These are phyloP conservation scores for Arthrinium puccinioides DNA, from an alignment of 2,329 filamentous ascomycete species.

Conservation along the genomic window DNA sequence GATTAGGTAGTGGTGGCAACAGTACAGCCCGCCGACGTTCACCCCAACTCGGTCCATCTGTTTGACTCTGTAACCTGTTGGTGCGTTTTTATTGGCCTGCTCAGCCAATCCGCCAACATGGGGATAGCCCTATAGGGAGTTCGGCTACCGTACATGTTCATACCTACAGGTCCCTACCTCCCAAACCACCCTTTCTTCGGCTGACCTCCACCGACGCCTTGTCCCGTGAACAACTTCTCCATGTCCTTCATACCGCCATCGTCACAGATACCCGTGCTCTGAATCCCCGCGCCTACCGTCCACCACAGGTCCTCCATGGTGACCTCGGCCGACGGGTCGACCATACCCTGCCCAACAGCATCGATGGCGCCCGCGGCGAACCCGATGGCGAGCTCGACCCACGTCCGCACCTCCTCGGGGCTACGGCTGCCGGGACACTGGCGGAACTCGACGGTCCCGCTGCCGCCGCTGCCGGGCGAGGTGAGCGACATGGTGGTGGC, in stretches of 20 bases:
- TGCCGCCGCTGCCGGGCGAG: constrained; percentile 2
- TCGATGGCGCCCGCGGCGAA: constrained; percentile 72
- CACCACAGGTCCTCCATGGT: constrained; percentile 3
- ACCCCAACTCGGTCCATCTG: no score
- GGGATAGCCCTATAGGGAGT: no score
- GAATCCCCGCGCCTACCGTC: neutral
- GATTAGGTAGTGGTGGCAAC: no score
- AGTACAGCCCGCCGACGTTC: no score
- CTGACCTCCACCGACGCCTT: neutral
- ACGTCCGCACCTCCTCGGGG: constrained; percentile 22
- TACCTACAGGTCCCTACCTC: no score
- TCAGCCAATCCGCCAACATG: no score
- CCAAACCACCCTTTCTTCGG: no score
- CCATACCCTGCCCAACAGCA: constrained; percentile 53
- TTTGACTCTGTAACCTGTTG: no score
- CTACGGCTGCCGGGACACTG: constrained; percentile 24
- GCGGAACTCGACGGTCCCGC: constrained; percentile 29
- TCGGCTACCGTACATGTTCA: no score
- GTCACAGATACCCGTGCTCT: neutral
- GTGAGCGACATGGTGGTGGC: constrained; percentile 1
- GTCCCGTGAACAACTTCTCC: constrained; percentile 2
- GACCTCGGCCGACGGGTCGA: neutral
- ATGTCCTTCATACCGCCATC: neutral
- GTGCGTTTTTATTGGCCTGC: no score
- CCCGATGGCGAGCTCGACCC: constrained; percentile 19